Base-by-base conservation (phyloP, 2,329 filamentous ascomycete genomes). In the Colletotrichum sp. region DNA sequence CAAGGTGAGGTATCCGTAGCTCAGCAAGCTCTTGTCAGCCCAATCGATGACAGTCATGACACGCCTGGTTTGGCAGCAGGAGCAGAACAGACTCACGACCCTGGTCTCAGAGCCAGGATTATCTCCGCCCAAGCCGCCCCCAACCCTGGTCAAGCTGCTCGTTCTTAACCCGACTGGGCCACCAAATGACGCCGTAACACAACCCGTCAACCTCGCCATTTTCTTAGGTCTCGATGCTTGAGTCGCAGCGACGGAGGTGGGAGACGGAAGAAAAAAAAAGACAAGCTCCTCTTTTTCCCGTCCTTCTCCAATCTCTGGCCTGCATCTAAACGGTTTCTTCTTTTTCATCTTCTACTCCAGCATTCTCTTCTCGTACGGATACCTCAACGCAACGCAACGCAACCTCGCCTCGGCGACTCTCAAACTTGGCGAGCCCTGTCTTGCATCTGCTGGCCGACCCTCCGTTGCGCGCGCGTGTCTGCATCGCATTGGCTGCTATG, bases 401-500 rank as follows among this genome's bases (percentile, higher is more conserved):
- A 60, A 48, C 57, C 36, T 38, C 43, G 43, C 43, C 63, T 77
- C 72, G 72, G 55, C 65, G 67, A 75, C 67, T 34, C 48, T 52
- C 43, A 52, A 52, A 71, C 61, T 69, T 65, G 43, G 48, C 21
- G 21, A 55, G 72, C 72, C 72, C 34, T 72, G 72, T 48, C 64
- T 75, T 72, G 58, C 64, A 75, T 72, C 61, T 28, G 24, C 61
- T 34, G 24, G 55, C 34, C 64, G 48, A 69, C 69, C 64, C 28
- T 77, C 67, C 36, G 36, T 72, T 76, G 72, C 58, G 75, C 80
- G 82, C 82, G 84, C 86, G 85, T 86, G 83, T 85, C 83, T 85
- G 83, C 84, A 85, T 81, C 82, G 83, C 85, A 88, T 88, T 88
- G 86, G 86, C 80, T 85, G 81, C 61, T 70, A 76, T 78, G 78